These are phyloP conservation scores for Leishmania guyanensis DNA, from an alignment of 208 protist genomes.

Conservation along the genomic window DNA sequence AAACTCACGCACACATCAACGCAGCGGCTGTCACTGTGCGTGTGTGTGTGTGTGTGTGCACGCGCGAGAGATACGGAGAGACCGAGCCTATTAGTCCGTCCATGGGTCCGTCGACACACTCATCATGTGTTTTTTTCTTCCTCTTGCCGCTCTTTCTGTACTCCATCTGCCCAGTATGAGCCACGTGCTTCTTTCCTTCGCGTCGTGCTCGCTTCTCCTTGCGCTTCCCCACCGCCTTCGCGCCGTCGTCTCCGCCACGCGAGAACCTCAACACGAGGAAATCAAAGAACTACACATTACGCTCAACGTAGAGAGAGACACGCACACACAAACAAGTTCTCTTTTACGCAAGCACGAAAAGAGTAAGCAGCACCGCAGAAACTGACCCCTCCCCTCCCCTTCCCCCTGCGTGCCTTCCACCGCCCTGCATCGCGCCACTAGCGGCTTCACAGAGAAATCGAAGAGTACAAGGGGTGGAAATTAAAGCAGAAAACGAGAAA, in stretches of 20 bases:
- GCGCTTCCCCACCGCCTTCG: neutral
- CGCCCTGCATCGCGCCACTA: neutral
- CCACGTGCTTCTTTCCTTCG: neutral
- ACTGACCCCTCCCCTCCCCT: neutral
- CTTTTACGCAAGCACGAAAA: neutral
- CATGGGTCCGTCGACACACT: neutral
- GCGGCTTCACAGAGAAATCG: neutral
- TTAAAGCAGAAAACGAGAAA: neutral
- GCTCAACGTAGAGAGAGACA: neutral
- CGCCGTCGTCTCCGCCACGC: neutral
- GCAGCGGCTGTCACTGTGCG: too few relatives aligned
- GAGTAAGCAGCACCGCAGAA: neutral
- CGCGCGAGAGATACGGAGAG: neutral
- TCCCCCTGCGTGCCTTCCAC: neutral
- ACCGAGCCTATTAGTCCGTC: neutral
- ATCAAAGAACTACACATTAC: neutral
- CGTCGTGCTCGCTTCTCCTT: neutral
- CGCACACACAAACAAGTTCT: neutral
- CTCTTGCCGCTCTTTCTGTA: neutral
- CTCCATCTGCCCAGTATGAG: neutral
- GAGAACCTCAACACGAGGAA: neutral
- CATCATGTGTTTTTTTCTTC: neutral
- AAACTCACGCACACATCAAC: neutral
- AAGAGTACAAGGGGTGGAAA: neutral
- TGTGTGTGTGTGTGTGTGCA: too few relatives aligned